phyloP scores from a whole-genome alignment of 2,329 filamentous ascomycete genomes.

The Gnomoniopsis smithogilvyi region DNA sequence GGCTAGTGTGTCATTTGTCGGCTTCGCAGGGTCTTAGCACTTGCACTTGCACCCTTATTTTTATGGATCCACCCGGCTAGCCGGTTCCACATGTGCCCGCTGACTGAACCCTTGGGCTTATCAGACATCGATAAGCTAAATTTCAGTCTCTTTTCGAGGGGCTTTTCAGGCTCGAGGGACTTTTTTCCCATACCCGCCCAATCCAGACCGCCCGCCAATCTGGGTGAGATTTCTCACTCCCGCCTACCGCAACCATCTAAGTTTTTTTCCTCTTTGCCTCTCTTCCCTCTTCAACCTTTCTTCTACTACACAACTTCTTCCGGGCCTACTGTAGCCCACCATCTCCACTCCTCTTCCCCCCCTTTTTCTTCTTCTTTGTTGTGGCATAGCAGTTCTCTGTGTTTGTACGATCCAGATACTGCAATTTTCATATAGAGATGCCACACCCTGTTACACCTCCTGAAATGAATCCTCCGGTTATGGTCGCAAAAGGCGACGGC shows the following conservation, averaged over 20 bases:
- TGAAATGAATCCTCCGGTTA: constrained; percentile 22
- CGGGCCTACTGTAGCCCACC: constrained; percentile 14
- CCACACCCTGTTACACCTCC: constrained; percentile 21
- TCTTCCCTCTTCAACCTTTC: neutral
- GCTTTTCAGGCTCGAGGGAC: neutral
- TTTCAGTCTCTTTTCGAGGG: neutral
- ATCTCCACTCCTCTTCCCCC: constrained; percentile 16
- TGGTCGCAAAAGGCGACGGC: constrained; percentile 22
- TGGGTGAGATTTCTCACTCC: neutral
- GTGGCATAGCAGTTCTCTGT: neutral
- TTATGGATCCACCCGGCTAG: neutral
- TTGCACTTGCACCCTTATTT: too few species aligned
- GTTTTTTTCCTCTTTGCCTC: neutral
- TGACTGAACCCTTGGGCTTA: neutral
- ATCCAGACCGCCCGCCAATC: neutral
- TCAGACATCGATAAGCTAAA: neutral
- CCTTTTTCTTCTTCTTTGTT: neutral
- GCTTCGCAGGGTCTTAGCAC: too few species aligned
- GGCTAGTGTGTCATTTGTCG: neutral
- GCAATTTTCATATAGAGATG: constrained; percentile 17
- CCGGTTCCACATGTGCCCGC: too few species aligned
- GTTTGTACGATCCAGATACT: neutral
- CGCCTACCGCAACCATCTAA: neutral
- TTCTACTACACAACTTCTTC: neutral
- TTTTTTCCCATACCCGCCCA: neutral